Evolutionary conservation across 805 yeast species (phyloP).

Genomic region (Candida sanyiensis): DNA sequence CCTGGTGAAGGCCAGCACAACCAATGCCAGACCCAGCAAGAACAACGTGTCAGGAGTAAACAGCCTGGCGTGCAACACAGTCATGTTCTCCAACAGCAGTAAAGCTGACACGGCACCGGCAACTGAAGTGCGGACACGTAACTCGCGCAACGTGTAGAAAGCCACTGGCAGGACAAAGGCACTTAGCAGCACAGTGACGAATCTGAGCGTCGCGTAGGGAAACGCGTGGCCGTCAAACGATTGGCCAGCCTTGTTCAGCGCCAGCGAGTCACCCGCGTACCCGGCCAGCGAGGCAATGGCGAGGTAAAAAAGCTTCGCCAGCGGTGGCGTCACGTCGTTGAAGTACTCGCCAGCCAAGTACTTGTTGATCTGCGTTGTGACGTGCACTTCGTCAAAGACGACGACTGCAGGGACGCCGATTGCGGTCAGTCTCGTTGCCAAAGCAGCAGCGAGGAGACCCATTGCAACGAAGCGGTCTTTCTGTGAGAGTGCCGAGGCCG

Average conservation of each 20-base stretch:
- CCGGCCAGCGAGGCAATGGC: slow-evolving; percentile 47
- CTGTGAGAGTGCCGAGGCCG: slow-evolving; percentile 8
- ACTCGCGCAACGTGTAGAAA: slow-evolving; percentile 48
- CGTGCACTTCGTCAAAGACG: slow-evolving; percentile 44
- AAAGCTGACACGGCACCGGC: slow-evolving; percentile 47
- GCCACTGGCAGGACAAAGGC: slow-evolving; percentile 45
- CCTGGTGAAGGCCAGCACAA: slow-evolving; percentile 47
- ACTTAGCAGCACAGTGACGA: slow-evolving; percentile 52
- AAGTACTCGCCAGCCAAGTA: slow-evolving; percentile 56
- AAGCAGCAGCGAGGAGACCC: slow-evolving; percentile 20
- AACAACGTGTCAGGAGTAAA: slow-evolving; percentile 42
- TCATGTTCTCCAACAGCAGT: slow-evolving; percentile 55
- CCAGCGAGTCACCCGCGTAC: slow-evolving; percentile 36
- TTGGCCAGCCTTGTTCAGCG: slow-evolving; percentile 15
- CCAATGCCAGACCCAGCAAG: slow-evolving; percentile 40
- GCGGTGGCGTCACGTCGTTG: slow-evolving; percentile 70
- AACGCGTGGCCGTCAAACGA: slow-evolving; percentile 22
- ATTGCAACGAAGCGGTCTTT: slow-evolving; percentile 19
- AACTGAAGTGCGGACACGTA: slow-evolving; percentile 46
- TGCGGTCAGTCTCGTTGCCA: slow-evolving; percentile 29
- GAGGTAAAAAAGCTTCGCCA: slow-evolving; percentile 55
- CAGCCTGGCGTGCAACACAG: slow-evolving; percentile 52
- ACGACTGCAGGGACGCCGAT: slow-evolving; percentile 35
- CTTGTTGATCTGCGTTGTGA: slow-evolving; percentile 34
- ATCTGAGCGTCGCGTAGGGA: slow-evolving; percentile 52